Evolutionary conservation across 2,329 filamentous ascomycete species (phyloP).

Genomic region (Trichoderma koningii): DNA sequence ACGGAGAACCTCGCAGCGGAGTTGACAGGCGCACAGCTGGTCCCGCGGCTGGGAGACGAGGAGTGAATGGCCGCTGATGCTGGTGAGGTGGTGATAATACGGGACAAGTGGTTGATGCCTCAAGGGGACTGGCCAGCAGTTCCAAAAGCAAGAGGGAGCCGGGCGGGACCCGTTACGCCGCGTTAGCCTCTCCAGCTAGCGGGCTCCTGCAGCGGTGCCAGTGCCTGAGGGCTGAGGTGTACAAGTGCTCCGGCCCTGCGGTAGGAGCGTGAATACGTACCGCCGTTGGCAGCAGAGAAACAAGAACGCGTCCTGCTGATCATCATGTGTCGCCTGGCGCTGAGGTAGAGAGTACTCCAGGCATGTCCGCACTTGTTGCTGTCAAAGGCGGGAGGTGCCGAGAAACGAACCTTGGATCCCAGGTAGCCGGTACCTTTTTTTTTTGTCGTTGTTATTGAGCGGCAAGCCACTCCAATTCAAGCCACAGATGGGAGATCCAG

Average conservation of each 20-base stretch:
- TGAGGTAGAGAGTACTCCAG: slow-evolving; percentile 18
- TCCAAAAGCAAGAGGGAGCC: slow-evolving; percentile 24
- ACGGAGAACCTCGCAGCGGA: background rate
- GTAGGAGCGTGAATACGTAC: slow-evolving; percentile 1
- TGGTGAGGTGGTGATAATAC: background rate
- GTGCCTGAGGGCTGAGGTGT: too few relatives aligned
- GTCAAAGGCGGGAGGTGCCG: background rate
- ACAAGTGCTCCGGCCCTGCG: too few relatives aligned
- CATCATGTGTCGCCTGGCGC: background rate
- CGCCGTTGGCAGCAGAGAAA: background rate
- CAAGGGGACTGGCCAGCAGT: slow-evolving; percentile 26
- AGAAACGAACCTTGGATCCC: background rate
- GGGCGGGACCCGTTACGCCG: slow-evolving; percentile 26
- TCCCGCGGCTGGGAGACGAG: background rate
- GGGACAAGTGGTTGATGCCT: slow-evolving; percentile 6
- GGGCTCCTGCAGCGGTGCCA: too few relatives aligned
- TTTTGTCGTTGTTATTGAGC: background rate
- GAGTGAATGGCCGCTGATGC: slow-evolving; percentile 11
- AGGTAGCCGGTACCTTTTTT: slow-evolving; percentile 10
- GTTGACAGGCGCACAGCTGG: slow-evolving; percentile 15
- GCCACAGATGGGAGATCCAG: slow-evolving; percentile 12
- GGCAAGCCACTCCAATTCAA: slow-evolving; percentile 21
- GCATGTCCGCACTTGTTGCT: background rate
- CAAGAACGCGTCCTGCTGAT: background rate
- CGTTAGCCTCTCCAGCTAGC: slow-evolving; percentile 4